phyloP scores from a whole-genome alignment of 257 asterid genomes.

The Solanum commersonii region DNA sequence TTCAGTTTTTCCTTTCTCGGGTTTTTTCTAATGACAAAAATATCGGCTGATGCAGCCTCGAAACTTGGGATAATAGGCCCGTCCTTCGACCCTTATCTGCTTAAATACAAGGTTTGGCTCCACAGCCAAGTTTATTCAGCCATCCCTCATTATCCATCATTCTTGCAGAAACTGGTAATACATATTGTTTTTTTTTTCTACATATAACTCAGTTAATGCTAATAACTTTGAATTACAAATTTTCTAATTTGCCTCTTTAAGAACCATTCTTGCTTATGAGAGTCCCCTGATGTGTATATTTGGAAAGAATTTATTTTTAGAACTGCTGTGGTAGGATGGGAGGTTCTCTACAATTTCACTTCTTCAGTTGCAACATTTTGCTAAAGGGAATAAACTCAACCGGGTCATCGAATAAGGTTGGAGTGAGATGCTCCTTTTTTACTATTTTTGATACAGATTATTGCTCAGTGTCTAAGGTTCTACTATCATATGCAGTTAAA shows the following conservation, averaged over 20 bases:
- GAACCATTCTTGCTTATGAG: not conserved
- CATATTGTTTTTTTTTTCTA: not conserved
- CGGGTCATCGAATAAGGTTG: slow-evolving; percentile 23
- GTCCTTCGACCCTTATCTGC: not conserved
- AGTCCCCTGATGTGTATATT: not conserved
- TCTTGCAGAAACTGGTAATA: not conserved
- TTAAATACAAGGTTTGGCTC: not conserved
- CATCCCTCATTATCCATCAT: not conserved
- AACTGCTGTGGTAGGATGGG: slow-evolving; percentile 7
- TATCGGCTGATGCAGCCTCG: not conserved
- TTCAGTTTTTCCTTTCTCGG: not conserved
- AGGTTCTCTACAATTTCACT: not conserved
- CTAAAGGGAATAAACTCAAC: slow-evolving; percentile 9
- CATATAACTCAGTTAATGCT: not conserved
- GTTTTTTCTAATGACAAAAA: not conserved
- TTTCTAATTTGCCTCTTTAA: not conserved
- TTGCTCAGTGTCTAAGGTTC: not conserved
- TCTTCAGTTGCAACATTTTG: slow-evolving; percentile 7
- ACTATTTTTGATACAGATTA: not conserved
- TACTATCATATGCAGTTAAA: slow-evolving; percentile 12
- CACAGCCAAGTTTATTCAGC: not conserved
- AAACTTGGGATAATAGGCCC: not conserved
- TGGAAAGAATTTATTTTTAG: slow-evolving; percentile 2
- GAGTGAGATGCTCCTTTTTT: not conserved
- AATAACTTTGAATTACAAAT: not conserved